Evolutionary conservation across 2,329 filamentous ascomycete genomes (phyloP).

Genomic region (Teratosphaeria pseudoeucalypti): DNA sequence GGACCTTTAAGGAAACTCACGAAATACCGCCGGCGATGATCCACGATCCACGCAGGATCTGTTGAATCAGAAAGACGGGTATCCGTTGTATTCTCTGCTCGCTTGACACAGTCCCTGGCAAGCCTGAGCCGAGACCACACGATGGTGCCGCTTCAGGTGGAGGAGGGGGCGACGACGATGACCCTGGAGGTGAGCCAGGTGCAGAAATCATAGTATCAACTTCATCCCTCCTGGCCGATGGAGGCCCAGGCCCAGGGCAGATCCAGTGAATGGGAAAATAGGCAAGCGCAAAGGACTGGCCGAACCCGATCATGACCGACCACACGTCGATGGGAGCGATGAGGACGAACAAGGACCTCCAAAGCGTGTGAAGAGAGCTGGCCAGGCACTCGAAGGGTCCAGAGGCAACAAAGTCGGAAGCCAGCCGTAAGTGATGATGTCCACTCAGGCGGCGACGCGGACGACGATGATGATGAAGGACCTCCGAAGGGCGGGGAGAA

Average conservation of each 20-base stretch:
- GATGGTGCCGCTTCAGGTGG: not conserved
- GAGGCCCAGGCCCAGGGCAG: not conserved
- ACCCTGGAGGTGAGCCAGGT: not conserved
- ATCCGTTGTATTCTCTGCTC: too few species aligned
- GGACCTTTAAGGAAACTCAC: too few species aligned
- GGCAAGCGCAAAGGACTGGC: not conserved
- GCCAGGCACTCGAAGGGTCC: too few species aligned
- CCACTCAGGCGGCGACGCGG: too few species aligned
- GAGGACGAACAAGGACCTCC: not conserved
- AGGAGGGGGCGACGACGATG: not conserved
- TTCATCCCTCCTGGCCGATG: not conserved
- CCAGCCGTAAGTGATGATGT: not conserved
- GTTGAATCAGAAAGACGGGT: too few species aligned
- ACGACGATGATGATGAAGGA: not conserved
- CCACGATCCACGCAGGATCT: too few species aligned
- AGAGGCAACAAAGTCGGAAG: too few species aligned
- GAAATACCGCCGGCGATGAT: too few species aligned
- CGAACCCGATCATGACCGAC: not conserved
- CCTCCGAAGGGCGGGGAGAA: not conserved
- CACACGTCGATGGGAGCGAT: not conserved
- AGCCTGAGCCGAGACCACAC: too few species aligned
- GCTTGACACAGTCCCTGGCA: too few species aligned
- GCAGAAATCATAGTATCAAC: not conserved
- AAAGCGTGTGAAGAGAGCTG: too few species aligned
- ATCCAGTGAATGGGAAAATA: not conserved